Evolutionary conservation across 106 monocot species (phyloP), one percentile per base, ranked within the genome.

Genomic region (Acorus calamus): DNA sequence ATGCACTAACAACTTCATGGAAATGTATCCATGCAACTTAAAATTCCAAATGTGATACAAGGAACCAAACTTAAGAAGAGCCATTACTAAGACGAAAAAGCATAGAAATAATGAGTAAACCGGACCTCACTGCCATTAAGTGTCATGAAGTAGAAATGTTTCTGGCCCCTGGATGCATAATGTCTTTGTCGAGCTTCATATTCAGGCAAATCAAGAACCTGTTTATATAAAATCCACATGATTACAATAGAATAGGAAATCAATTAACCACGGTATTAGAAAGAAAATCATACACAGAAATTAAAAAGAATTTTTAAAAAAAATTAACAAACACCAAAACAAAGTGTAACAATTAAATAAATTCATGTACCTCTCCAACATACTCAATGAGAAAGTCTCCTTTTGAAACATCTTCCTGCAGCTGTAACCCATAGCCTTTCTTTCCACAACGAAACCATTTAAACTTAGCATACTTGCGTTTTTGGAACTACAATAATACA

Each of bases 121-220:
- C 77, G 71, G 77, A 98, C 96, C 87, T 98, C 96, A 82, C 88
- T 87, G 75, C 91, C 87, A 79, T 88, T 88, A 61, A 98, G 78
- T 57, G 91, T 88, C 96, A 98, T 98, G 80, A 98, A 98, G 64
- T 98, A 98, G 75, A 98, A 98, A 78, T 98, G 96, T 74, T 83
- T 91, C 74, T 98, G 96, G 61, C 91, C 91, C 66, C 83, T 83
- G 64, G 84, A 75, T 66, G 96, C 96, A 81, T 98, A 98, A 61
- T 81, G 57, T 71, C 63, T 83, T 74, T 92, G 96, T 55, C 96
- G 84, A 57, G 82, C 71, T 83, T 98, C 96, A 78, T 98, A 85
- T 44, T 78, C 55, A 74, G 72, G 44, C 76, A 98, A 60, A 78
- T 98, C 96, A 57, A 98, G 91, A 11, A 98, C 96, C 96, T 98